phyloP scores from a whole-genome alignment of 2,329 filamentous ascomycete genomes.

The Penicillium sp. region DNA sequence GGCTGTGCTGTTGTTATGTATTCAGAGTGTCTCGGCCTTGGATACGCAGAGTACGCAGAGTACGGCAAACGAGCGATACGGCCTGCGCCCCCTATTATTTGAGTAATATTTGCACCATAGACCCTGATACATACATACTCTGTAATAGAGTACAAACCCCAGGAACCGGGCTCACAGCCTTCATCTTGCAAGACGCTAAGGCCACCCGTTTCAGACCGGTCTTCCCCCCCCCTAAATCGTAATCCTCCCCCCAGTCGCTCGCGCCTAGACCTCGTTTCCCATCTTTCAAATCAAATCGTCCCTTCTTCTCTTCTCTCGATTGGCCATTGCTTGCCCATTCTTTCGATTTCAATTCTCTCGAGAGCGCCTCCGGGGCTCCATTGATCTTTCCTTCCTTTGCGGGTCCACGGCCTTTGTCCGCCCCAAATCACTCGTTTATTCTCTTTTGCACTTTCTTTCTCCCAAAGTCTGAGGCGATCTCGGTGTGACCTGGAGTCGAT shows the following conservation, averaged over 20 bases:
- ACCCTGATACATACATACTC: too few species aligned
- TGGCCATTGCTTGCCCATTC: slow-evolving; percentile 13
- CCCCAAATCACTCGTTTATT: slow-evolving; percentile 23
- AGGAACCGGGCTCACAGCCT: background rate
- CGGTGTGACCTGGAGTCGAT: slow-evolving; percentile 14
- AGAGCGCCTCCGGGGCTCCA: slow-evolving; percentile 20
- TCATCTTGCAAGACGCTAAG: background rate
- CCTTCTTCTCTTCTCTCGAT: slow-evolving; percentile 16
- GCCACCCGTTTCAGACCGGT: background rate
- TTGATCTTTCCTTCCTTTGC: slow-evolving; percentile 18
- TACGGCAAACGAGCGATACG: background rate
- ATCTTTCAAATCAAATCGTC: slow-evolving; percentile 15
- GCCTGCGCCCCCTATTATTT: background rate
- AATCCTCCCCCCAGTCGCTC: background rate
- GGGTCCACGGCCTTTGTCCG: slow-evolving; percentile 15
- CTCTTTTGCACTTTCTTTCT: slow-evolving; percentile 9
- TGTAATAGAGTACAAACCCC: background rate
- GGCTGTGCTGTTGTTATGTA: background rate
- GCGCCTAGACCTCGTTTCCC: slow-evolving; percentile 17
- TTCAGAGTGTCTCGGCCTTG: background rate
- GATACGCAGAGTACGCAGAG: background rate
- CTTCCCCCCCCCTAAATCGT: background rate
- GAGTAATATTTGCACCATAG: too few species aligned
- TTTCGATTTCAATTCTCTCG: slow-evolving; percentile 4
- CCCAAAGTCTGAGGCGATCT: slow-evolving; percentile 8